Evolutionary conservation across 177 flowering plant species (phyloP).

Genomic region (Vitis hybrid): DNA sequence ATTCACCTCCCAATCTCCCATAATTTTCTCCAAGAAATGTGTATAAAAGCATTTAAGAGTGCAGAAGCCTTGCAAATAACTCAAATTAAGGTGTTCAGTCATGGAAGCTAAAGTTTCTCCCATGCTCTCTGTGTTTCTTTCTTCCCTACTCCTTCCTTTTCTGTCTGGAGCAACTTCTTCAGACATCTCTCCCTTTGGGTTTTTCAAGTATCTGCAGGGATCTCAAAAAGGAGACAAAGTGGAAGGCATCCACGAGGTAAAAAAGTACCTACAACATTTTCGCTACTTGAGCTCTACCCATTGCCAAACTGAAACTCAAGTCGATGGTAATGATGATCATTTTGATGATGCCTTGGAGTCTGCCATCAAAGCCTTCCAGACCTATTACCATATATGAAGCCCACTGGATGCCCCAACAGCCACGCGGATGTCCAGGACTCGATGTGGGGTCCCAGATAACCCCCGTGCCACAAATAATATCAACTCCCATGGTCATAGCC

Average conservation of each 20-base stretch:
- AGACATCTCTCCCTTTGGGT: conserved; percentile 19
- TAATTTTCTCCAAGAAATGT: no score
- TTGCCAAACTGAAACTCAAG: background rate
- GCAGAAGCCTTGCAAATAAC: no score
- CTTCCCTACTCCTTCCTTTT: background rate
- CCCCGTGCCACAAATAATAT: conserved; percentile 23
- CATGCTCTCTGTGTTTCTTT: no score
- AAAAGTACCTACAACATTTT: conserved; percentile 18
- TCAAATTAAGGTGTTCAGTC: no score
- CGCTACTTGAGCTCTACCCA: conserved; percentile 16
- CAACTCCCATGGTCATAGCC: conserved; percentile 9
- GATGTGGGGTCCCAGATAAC: conserved; percentile 29
- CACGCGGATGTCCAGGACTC: conserved; percentile 9
- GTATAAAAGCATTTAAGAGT: no score
- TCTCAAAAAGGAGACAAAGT: conserved; percentile 22
- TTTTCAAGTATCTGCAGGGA: conserved; percentile 23
- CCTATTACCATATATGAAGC: conserved; percentile 19
- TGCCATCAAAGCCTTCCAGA: conserved; percentile 30
- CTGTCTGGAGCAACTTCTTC: background rate
- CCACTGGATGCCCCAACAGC: conserved; percentile 24
- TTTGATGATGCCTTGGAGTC: conserved; percentile 27
- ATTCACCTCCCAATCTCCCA: no score
- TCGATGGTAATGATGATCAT: conserved; percentile 1
- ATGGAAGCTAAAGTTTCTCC: no score
- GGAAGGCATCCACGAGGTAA: conserved; percentile 16